A percentile compares a stretch with the other conserved stretches of the same genome.
These are phyloP conservation scores for Bipolaris zeicola DNA, from an alignment of 2,329 filamentous ascomycete species.

Conservation along the genomic window DNA sequence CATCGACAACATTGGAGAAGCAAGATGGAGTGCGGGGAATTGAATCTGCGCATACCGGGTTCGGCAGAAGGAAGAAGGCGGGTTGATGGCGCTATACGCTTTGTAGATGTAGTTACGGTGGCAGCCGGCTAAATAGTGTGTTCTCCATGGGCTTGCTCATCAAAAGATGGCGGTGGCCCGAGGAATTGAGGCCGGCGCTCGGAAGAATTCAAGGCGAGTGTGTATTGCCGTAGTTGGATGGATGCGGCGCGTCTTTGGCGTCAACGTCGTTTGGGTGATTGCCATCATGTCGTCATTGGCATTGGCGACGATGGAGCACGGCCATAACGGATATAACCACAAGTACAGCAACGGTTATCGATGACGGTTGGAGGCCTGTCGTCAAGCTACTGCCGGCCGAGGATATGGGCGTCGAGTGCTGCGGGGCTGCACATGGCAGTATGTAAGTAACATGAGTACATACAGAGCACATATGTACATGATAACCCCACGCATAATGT, in stretches of 20 bases:
- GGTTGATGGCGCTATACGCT: constrained; percentile 24
- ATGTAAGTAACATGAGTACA: neutral
- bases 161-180: neutral
- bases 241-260: neutral
- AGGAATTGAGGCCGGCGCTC: neutral
- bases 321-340: neutral
- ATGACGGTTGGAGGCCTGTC: neutral
- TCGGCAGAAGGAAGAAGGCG: constrained; percentile 19
- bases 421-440: neutral
- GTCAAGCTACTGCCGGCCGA: neutral
- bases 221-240: neutral
- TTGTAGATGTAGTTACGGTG: constrained; percentile 15
- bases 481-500: too few relatives aligned
- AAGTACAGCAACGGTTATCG: too few relatives aligned
- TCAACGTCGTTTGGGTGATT: neutral
- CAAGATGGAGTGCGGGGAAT: constrained; percentile 20
- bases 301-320: constrained; percentile 1
- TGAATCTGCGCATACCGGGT: constrained; percentile 21
- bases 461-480: too few relatives aligned
- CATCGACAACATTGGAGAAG: constrained; percentile 13
- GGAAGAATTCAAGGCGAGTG: neutral
- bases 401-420: neutral
- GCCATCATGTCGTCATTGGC: constrained; percentile 3
- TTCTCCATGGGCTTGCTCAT: neutral
- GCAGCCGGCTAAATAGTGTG: constrained; percentile 38